phyloP scores from a whole-genome alignment of 768 basidiomycete genomes.

The Podaxis rugospora region DNA sequence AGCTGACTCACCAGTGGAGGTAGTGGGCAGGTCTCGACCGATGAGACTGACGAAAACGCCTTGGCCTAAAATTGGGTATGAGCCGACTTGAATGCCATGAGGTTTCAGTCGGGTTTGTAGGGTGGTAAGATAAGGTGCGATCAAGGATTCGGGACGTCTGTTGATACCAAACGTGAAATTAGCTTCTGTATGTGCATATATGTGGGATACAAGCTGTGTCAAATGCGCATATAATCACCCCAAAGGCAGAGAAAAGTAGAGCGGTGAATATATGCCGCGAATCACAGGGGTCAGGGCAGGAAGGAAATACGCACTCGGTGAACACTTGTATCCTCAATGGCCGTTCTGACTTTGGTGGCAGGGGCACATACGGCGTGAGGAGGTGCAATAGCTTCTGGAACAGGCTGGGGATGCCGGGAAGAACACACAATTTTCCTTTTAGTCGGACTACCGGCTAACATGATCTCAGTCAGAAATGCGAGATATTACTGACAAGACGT shows the following conservation, averaged over 20 bases:
- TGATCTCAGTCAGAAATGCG: background rate
- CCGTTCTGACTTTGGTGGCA: constrained; percentile 71
- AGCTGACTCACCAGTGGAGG: background rate
- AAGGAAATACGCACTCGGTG: constrained; percentile 50
- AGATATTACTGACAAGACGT: constrained; percentile 21
- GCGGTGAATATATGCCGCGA: background rate
- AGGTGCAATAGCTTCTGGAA: constrained; percentile 80
- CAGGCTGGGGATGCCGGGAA: constrained; percentile 86
- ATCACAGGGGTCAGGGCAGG: background rate
- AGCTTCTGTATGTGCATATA: background rate
- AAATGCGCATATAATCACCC: background rate
- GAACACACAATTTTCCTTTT: constrained; percentile 81
- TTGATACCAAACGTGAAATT: background rate
- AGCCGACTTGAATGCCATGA: constrained; percentile 80
- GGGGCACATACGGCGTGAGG: constrained; percentile 67
- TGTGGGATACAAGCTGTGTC: background rate
- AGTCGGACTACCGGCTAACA: constrained; percentile 80
- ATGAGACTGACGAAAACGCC: constrained; percentile 75
- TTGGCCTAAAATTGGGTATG: constrained; percentile 60
- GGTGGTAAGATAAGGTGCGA: constrained; percentile 77
- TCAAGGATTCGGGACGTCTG: constrained; percentile 74
- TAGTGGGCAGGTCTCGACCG: constrained; percentile 35
- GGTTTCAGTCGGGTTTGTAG: constrained; percentile 69
- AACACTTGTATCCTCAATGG: constrained; percentile 81
- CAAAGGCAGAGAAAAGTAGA: background rate